Evolutionary conservation across 2,329 filamentous ascomycete genomes (phyloP).

Genomic region (Sporothrix globosa): DNA sequence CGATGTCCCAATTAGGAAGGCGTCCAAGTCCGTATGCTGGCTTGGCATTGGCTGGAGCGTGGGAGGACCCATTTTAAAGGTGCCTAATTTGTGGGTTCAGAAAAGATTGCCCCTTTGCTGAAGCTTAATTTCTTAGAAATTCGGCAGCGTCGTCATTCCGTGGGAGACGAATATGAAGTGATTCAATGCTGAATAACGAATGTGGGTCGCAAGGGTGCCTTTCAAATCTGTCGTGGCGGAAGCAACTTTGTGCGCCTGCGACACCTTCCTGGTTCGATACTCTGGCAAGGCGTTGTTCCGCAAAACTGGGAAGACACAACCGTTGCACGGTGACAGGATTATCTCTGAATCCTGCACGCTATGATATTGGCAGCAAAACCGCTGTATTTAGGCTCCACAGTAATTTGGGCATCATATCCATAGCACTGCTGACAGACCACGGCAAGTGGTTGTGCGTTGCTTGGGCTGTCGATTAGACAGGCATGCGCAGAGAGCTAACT

Average conservation of each 20-base stretch:
- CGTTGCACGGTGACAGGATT: too few relatives aligned
- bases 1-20: conserved; percentile 3
- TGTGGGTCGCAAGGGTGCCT: not conserved
- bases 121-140: not conserved
- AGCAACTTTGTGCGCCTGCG: conserved; percentile 17
- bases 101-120: not conserved
- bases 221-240: not conserved
- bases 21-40: not conserved
- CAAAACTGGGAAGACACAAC: not conserved
- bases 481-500: not conserved
- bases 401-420: not conserved
- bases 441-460: not conserved
- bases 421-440: not conserved
- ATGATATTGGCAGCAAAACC: not conserved
- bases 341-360: too few relatives aligned
- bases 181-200: not conserved
- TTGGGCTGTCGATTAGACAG: not conserved
- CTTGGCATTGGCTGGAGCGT: not conserved
- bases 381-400: not conserved
- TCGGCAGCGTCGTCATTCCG: too few relatives aligned
- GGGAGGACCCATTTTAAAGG: not conserved
- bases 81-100: not conserved
- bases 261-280: too few relatives aligned
- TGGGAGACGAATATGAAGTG: not conserved
- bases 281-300: not conserved